These are phyloP conservation scores for Ailanthus altissimus DNA, from an alignment of 345 rosid genomes.

Conservation along the genomic window DNA sequence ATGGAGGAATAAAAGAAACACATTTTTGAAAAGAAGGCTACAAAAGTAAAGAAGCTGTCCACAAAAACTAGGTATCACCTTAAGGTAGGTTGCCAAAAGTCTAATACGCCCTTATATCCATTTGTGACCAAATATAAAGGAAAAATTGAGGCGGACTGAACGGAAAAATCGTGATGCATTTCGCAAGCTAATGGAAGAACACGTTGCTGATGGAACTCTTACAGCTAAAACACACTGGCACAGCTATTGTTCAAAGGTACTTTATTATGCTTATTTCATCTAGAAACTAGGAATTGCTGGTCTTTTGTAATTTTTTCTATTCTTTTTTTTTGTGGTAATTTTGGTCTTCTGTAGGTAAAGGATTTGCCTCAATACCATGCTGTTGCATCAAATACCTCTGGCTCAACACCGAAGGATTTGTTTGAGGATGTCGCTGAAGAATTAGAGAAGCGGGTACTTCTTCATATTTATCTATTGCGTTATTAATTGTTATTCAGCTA, in stretches of 20 bases:
- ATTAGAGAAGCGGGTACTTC: conserved; percentile 72
- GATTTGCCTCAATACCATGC: conserved; percentile 84
- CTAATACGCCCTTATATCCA: conserved; percentile 14
- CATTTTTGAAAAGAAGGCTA: not conserved
- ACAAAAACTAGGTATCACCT: not conserved
- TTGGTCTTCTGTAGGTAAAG: conserved; percentile 52
- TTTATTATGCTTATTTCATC: conserved; percentile 20
- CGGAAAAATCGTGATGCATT: conserved; percentile 91
- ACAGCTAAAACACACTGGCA: conserved; percentile 87
- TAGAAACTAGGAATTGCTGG: not conserved
- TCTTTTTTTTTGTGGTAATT: conserved; percentile 5
- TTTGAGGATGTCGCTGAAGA: conserved; percentile 88
- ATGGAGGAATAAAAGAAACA: not conserved
- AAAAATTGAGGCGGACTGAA: conserved; percentile 79
- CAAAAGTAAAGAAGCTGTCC: not conserved
- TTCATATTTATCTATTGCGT: not conserved
- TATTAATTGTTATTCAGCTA: not conserved
- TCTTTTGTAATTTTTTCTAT: not conserved
- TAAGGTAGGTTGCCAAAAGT: not conserved
- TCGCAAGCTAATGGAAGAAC: conserved; percentile 78
- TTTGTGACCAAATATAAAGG: conserved; percentile 49
- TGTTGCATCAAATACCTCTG: conserved; percentile 83
- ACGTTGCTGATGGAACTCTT: conserved; percentile 67
- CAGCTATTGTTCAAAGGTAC: conserved; percentile 85
- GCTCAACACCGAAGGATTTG: conserved; percentile 94